phyloP scores from a whole-genome alignment of 2,329 filamentous ascomycete genomes.

The Aspergillus sp. region DNA sequence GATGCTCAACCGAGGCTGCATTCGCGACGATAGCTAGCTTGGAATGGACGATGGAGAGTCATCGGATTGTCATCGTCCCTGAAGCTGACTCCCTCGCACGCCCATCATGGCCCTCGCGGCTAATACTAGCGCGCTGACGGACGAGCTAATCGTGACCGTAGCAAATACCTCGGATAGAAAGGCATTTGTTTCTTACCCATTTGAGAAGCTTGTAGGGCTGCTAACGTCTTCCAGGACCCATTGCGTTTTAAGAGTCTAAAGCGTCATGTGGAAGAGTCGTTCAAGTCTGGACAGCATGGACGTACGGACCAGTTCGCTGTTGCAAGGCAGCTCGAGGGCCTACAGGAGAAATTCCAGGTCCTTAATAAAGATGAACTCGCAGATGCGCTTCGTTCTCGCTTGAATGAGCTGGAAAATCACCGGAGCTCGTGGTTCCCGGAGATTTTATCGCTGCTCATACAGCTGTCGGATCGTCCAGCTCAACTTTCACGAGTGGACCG shows the following conservation, averaged over 20 bases:
- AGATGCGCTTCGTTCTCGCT: slow-evolving; percentile 57
- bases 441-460: slow-evolving; percentile 69
- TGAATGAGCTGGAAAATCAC: slow-evolving; percentile 54
- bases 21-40: too few relatives aligned
- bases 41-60: too few relatives aligned
- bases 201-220: not conserved
- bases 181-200: slow-evolving; percentile 33
- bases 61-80: too few relatives aligned
- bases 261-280: slow-evolving; percentile 24
- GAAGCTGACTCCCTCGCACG: slow-evolving; percentile 3
- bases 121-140: slow-evolving; percentile 59
- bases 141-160: slow-evolving; percentile 65
- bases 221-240: slow-evolving; percentile 21
- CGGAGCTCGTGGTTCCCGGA: slow-evolving; percentile 71
- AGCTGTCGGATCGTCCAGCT: slow-evolving; percentile 75
- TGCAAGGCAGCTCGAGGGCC: slow-evolving; percentile 58
- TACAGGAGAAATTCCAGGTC: slow-evolving; percentile 83
- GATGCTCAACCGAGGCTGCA: too few relatives aligned
- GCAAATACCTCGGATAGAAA: slow-evolving; percentile 45
- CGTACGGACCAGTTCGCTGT: slow-evolving; percentile 75
- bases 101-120: slow-evolving; percentile 65
- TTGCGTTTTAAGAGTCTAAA: slow-evolving; percentile 24
- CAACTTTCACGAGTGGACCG: slow-evolving; percentile 63
- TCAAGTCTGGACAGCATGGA: slow-evolving; percentile 46
- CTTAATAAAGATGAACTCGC: slow-evolving; percentile 75